Evolutionary conservation across 225 moss, liverwort and hornwort genomes (phyloP), one percentile per base, ranked within the genome.

Genomic region (Pleurozium schreberi): DNA sequence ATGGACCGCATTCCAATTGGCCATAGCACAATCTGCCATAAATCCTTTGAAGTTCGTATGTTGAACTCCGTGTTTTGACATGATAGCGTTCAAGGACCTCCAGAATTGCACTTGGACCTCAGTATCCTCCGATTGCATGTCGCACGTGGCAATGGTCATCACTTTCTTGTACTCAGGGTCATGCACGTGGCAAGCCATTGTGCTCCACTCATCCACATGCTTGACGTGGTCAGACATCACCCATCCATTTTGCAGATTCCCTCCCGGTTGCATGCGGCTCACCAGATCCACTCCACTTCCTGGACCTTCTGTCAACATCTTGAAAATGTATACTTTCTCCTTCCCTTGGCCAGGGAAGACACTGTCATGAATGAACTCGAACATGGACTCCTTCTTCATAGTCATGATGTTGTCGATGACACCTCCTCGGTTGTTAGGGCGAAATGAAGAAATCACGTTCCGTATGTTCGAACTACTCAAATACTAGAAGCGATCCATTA

Each of bases 11-110:
- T n/a, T 68, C 22, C 4, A n/a, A n/a, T 68, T 68, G 7, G 68
- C 12, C 40, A 13, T 69, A 6, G 23, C 8, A 1, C 4, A 40
- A 0, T 69, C 6, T 2, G 2, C 36, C 12, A 68, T 68, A 2
- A n/a, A 68, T 0, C 22, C 22, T 1, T 68, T 68, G 12, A 68
- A 68, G 12, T 68, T 21, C 7, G 12, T 6, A 1, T n/a, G 4
- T 2, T 68, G 21, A 0, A 68, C 3, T 4, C 6, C 1, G 5
- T 68, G 6, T 0, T 6, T 1, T 10, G 11, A 11, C 67, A 68
- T 68, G 4, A 68, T 21, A 12, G 0, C 22, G 6, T 68, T 69
- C 6, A 69, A 69, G 14, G 1, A 12, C 25, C 13, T 40, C 23
- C 40, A 69, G 5, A 69, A 40, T 0, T 69, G 14, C 2, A 69